These are phyloP conservation scores for Neurospora sp. DNA, from an alignment of 495 filamentous ascomycete genomes.

Conservation along the genomic window DNA sequence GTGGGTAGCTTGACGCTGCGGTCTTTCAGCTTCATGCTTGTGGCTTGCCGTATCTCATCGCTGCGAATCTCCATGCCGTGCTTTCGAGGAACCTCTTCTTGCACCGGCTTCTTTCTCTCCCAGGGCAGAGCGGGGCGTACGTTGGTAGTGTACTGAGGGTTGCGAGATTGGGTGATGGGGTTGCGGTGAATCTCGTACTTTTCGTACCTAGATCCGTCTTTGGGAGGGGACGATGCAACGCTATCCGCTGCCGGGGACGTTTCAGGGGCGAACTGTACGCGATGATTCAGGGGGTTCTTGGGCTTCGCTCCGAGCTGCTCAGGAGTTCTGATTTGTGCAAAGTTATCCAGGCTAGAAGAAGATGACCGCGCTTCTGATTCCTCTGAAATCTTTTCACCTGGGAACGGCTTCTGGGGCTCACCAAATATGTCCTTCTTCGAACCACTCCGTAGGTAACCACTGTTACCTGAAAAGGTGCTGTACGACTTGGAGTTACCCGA, in stretches of 20 bases:
- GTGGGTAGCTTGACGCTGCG: constrained; percentile 76
- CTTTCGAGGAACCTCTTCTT: constrained; percentile 39
- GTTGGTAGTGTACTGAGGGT: constrained; percentile 64
- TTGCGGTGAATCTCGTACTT: constrained; percentile 69
- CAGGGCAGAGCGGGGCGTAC: constrained; percentile 25
- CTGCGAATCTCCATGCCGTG: constrained; percentile 72
- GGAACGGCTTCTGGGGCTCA: constrained; percentile 46
- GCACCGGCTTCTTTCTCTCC: constrained; percentile 4
- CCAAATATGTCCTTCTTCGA: constrained; percentile 48
- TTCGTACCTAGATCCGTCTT: constrained; percentile 55
- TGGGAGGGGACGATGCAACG: constrained; percentile 21
- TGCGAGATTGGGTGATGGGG: constrained; percentile 63
- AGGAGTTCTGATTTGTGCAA: constrained; percentile 8
- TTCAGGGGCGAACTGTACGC: constrained; percentile 38
- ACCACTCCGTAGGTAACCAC: constrained; percentile 33
- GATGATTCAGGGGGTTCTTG: constrained; percentile 49
- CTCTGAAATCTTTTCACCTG: constrained; percentile 82
- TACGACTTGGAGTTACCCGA: constrained; percentile 20
- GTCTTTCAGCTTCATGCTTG: constrained; percentile 77
- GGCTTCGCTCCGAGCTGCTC: constrained; percentile 37
- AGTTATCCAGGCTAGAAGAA: not conserved
- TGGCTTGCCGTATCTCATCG: constrained; percentile 81
- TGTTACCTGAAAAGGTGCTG: constrained; percentile 12
- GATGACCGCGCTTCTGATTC: constrained; percentile 49
- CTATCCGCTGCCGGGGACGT: constrained; percentile 9